These are phyloP conservation scores for Zygosaccharomyces bailii DNA, from an alignment of 805 yeast species.

Conservation along the genomic window DNA sequence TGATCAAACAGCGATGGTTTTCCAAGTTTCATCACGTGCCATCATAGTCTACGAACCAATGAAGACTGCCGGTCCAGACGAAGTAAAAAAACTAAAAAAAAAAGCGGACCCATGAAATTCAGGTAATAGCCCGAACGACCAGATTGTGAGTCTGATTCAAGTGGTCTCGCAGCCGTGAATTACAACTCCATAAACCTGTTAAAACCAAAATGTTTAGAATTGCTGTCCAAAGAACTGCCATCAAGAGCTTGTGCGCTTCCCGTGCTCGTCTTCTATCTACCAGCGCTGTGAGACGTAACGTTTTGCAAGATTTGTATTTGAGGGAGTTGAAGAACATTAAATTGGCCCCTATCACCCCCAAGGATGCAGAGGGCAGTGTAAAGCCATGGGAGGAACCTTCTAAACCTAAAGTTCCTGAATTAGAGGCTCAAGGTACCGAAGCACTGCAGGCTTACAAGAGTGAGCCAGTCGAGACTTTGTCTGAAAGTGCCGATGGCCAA, in stretches of 20 bases:
- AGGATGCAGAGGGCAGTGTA: slow-evolving; percentile 74
- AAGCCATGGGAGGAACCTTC: slow-evolving; percentile 80
- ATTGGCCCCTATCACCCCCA: slow-evolving; percentile 69
- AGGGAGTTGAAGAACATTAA: slow-evolving; percentile 85
- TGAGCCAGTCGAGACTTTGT: slow-evolving; percentile 70
- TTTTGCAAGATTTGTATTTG: slow-evolving; percentile 78
- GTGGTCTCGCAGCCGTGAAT: neutral
- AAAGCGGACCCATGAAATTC: neutral
- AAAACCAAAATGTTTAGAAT: slow-evolving; percentile 4
- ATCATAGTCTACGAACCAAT: slow-evolving; percentile 6
- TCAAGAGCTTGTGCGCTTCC: slow-evolving; percentile 4
- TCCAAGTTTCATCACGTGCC: too few relatives aligned
- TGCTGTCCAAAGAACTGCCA: slow-evolving; percentile 4
- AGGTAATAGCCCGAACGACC: neutral
- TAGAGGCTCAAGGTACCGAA: slow-evolving; percentile 64
- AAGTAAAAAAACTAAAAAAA: neutral
- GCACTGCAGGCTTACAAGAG: slow-evolving; percentile 67
- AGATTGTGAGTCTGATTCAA: neutral
- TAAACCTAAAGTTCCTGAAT: slow-evolving; percentile 69
- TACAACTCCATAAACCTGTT: neutral
- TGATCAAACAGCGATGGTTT: too few relatives aligned
- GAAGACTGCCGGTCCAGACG: slow-evolving; percentile 1
- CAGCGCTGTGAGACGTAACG: slow-evolving; percentile 43
- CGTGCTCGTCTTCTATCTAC: slow-evolving; percentile 14
- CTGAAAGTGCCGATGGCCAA: slow-evolving; percentile 41